phyloP scores from a whole-genome alignment of 148 eudicot genomes.

The Chenopodium formosanum region DNA sequence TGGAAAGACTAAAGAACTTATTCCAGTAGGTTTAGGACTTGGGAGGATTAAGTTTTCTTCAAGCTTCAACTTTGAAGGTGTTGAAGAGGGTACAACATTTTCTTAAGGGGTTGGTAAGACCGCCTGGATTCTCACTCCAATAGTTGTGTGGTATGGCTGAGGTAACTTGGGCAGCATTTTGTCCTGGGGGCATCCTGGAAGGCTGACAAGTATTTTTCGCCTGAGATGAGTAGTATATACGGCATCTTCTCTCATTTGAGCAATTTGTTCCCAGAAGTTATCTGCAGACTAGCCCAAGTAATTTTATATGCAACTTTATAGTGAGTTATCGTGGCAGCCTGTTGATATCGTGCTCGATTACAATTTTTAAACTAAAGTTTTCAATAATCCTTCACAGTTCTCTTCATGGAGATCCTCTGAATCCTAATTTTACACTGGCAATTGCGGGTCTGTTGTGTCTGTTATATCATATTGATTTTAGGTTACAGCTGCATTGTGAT shows the following conservation, averaged over 20 bases:
- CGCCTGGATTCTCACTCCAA: background rate
- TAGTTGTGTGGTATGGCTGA: slow-evolving; percentile 1
- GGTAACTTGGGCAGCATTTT: slow-evolving; percentile 5
- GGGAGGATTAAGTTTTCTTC: background rate
- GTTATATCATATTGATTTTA: too few relatives aligned
- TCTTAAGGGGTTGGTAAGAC: background rate
- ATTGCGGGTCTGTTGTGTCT: too few relatives aligned
- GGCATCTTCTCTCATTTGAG: background rate
- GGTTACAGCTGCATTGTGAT: too few relatives aligned
- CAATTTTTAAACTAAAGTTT: too few relatives aligned
- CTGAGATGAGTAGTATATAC: slow-evolving; percentile 18
- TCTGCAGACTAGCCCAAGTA: background rate
- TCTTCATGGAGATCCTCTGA: too few relatives aligned
- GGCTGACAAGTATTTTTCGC: slow-evolving; percentile 15
- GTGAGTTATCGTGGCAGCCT: too few relatives aligned
- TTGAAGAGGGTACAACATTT: background rate
- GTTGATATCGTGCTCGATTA: too few relatives aligned
- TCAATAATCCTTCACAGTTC: too few relatives aligned
- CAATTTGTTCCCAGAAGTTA: slow-evolving; percentile 5
- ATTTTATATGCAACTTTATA: background rate
- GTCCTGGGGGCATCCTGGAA: slow-evolving; percentile 1
- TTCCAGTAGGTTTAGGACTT: slow-evolving; percentile 39
- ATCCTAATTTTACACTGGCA: too few relatives aligned
- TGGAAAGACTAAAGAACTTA: slow-evolving; percentile 60
- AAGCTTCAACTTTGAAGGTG: background rate